Percentiles rank a stretch among this genome's conserved stretches.
Conservation (phyloP, 768 basidiomycete genomes). For the Porphyrellus cyaneotinctus region DNA sequence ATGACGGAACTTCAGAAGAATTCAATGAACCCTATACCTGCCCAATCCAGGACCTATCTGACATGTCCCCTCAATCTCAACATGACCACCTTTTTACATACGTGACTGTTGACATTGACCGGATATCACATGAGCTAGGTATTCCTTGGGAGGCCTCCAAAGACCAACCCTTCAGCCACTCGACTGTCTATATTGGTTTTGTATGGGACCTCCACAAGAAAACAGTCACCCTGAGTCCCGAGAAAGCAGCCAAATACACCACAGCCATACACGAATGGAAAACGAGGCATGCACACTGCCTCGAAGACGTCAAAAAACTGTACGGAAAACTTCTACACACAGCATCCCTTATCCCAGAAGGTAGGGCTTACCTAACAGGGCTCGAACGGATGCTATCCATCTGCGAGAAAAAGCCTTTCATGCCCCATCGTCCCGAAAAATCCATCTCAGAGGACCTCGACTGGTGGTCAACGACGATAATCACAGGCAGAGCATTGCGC, state of each 20-base stretch:
- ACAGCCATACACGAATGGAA: not conserved
- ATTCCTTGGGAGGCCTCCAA: not conserved
- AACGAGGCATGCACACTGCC: no score
- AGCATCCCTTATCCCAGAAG: conserved; percentile 24
- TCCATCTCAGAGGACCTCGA: not conserved
- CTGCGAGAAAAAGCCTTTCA: conserved; percentile 31
- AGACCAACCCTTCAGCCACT: not conserved
- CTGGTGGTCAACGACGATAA: conserved; percentile 5
- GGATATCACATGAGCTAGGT: not conserved
- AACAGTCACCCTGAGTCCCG: not conserved
- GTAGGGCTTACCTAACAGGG: conserved; percentile 39
- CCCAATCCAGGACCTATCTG: not conserved
- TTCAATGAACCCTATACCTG: not conserved
- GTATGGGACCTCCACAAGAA: not conserved
- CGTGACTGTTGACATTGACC: not conserved
- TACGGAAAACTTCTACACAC: not conserved
- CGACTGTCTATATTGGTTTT: not conserved
- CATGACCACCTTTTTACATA: not conserved
- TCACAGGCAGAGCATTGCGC: no score
- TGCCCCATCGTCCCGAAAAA: conserved; percentile 16
- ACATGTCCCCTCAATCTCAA: not conserved
- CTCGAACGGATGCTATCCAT: conserved; percentile 37
- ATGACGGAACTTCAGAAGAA: not conserved
- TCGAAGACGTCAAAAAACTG: not conserved
- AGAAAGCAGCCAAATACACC: not conserved